phyloP scores from a whole-genome alignment of 179 eudicot genomes.

The Corrigiola litoralis region DNA sequence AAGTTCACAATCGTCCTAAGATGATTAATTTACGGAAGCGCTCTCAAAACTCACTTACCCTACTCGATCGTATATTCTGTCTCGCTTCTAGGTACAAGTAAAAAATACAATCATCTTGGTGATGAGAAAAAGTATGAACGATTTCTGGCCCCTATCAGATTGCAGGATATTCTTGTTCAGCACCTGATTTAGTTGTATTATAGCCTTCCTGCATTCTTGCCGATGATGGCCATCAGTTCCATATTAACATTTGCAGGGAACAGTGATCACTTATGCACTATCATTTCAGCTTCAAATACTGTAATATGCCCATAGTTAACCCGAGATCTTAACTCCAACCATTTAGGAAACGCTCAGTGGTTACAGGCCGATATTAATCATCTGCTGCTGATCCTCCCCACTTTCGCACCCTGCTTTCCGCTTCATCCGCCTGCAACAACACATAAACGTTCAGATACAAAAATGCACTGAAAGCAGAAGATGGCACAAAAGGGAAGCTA shows the following conservation, averaged over 20 bases:
- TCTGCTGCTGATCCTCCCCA: slow-evolving; percentile 72
- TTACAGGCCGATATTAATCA: slow-evolving; percentile 16
- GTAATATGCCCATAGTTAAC: background rate
- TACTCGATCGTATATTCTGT: too few relatives aligned
- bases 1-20: too few relatives aligned
- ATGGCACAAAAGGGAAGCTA: background rate
- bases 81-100: too few relatives aligned
- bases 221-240: background rate
- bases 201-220: background rate
- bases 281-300: background rate
- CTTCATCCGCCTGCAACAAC: slow-evolving; percentile 32
- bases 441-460: background rate
- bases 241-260: background rate
- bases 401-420: slow-evolving; percentile 51
- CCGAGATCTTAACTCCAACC: background rate
- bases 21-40: too few relatives aligned
- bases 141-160: too few relatives aligned
- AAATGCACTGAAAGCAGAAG: background rate
- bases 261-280: background rate
- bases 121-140: too few relatives aligned
- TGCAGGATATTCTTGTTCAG: background rate
- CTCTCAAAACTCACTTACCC: too few relatives aligned
- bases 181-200: background rate
- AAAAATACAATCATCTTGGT: too few relatives aligned
- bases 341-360: background rate